Base-by-base conservation (phyloP, 2,329 filamentous ascomycete genomes). In the Davidsoniella eucalypti region DNA sequence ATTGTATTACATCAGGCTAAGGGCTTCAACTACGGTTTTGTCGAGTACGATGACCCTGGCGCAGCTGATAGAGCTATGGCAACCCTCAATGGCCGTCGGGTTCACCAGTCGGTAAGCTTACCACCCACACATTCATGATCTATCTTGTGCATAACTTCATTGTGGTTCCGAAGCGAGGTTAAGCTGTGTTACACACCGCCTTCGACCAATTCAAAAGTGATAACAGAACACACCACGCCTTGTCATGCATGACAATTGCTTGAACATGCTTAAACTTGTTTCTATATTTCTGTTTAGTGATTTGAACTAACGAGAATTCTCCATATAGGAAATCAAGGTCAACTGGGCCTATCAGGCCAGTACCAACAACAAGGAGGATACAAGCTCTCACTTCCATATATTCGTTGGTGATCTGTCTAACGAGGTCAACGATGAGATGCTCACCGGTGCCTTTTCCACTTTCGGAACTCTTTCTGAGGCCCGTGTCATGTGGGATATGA, bases 401-500 rank as follows among this genome's bases (percentile, higher is more conserved):
- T 98, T 98, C 58, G 92, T 98, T 51, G 92, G 92, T 54, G 92
- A 98, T 63, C 69, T 98, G 51, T 95, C 88, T 59, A 98, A 98
- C 61, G 92, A 98, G 66, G 92, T 98, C 64, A 98, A 98, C 60
- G 92, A 98, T 59, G 92, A 98, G 61, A 79, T 95, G 48, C 75
- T 98, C 18, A 72, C 84, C 14, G 88, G 95, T 66, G 92, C 92
- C 10, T 98, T 98, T 67, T 93, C 87, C 44, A 87, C 87, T 42
- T 98, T 96, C 64, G 92, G 92, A 39, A 86, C 81, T 10, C 88
- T 98, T 45, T 98, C 92, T 2, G 92, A 98, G 67, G 92, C 92
- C 54, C 87, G 92, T 60, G 92, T 98, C 56, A 98, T 98, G 92
- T 98, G 92, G 92, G 92, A 98, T 65, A 98, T 98, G 92, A 98